phyloP scores from a whole-genome alignment of 768 basidiomycete genomes.

The Podaxis sp. region DNA sequence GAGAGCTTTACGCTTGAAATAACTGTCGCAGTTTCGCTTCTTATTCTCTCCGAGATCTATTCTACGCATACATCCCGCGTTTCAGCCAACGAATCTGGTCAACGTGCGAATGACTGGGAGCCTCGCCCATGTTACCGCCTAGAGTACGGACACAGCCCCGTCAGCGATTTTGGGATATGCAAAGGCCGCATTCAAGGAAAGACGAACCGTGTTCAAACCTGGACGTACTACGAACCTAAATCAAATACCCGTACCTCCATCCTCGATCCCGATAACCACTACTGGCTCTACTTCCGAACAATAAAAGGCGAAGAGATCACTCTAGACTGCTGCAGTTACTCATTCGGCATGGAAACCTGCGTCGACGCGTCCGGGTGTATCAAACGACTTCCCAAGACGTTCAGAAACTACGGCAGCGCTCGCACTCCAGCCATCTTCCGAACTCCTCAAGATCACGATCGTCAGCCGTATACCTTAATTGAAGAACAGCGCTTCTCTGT shows the following conservation, averaged over 20 bases:
- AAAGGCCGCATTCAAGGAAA: constrained; percentile 33
- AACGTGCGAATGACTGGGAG: neutral
- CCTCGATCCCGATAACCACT: constrained; percentile 45
- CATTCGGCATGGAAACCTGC: constrained; percentile 2
- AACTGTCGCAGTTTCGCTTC: neutral
- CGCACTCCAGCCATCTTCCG: constrained; percentile 9
- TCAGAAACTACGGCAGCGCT: constrained; percentile 5
- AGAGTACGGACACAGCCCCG: constrained; percentile 35
- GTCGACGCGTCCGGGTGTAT: constrained; percentile 2
- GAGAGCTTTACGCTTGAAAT: constrained; percentile 2
- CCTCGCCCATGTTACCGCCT: constrained; percentile 29
- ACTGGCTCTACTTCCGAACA: constrained; percentile 51
- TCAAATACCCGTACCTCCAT: constrained; percentile 27
- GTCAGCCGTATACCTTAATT: neutral
- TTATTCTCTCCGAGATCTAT: constrained; percentile 8
- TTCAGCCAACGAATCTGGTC: neutral
- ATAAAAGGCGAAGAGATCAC: constrained; percentile 38
- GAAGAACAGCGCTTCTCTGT: neutral
- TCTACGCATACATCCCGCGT: neutral
- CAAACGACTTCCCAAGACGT: neutral
- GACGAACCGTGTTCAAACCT: neutral
- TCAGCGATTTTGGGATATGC: constrained; percentile 46
- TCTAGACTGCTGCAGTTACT: constrained; percentile 31
- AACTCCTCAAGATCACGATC: neutral
- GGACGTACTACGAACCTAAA: constrained; percentile 21